Base-by-base conservation (phyloP, 2,329 filamentous ascomycete species). In the Fusarium palustre region DNA sequence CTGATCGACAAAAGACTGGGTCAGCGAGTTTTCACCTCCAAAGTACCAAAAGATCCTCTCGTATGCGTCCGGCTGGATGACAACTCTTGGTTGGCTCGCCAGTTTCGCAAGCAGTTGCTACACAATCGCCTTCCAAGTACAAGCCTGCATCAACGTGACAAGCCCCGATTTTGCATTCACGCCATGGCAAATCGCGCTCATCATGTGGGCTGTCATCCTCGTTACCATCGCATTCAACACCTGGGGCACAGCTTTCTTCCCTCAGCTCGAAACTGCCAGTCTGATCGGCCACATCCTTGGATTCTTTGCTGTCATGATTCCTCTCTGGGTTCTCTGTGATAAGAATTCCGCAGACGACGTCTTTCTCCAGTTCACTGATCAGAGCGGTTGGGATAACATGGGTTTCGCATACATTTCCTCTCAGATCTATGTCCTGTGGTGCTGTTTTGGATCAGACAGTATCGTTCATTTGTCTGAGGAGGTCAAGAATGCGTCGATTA, bases 41-140 rank as follows among this genome's bases (percentile, higher is more conserved):
- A 41, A 12, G 2, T 68, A 64, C 7, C 64, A 68, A 2, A 68
- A 68, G 18, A 11, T 64, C 3, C 42, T 67, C 1, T 67, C 64
- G 0, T 67, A 67, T 28, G 64, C 64, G 1, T 67, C 64, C 0
- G 64, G 64, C 0, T 67, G 64, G 64, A 67, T 67, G 64, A 67
- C 64, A 2, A 67, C 64, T 7, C 6, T 67, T 16, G 64, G 64
- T 9, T 67, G 64, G 64, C 38, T 67, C 33, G 64, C 64, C 1
- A 67, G 64, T 54, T 67, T 67, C 12, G 64, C 64, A 1, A 67
- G 64, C 1, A 67, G 64, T 13, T 67, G 64, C 11, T 67, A 67
- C 4, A 64, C 64, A 3, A 67, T 67, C 13, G 64, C 64, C 22
- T 67, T 64, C 15, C 64, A 67, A 28, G 64, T 67, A 0, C 64